These are phyloP conservation scores for Scedosporium boydii DNA, from an alignment of 2,329 filamentous ascomycete genomes.

Conservation along the genomic window DNA sequence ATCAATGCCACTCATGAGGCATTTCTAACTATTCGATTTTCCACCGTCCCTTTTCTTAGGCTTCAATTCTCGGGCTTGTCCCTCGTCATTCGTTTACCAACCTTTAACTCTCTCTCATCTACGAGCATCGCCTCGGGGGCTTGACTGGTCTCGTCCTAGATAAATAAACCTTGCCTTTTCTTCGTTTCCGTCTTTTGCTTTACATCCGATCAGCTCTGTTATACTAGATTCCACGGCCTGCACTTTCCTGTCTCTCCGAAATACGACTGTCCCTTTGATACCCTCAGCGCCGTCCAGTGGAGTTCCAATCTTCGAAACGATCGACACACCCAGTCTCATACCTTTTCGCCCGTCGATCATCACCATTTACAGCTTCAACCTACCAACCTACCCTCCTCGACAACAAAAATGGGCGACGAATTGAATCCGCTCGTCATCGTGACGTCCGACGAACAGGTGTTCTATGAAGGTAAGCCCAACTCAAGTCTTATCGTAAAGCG, in stretches of 20 bases:
- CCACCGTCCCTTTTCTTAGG: neutral
- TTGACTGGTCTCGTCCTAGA: slow-evolving; percentile 8
- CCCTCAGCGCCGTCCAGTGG: slow-evolving; percentile 5
- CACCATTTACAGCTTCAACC: neutral
- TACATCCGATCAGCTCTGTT: slow-evolving; percentile 10
- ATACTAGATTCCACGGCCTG: slow-evolving; percentile 4
- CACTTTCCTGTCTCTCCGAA: neutral
- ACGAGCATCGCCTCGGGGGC: slow-evolving; percentile 8
- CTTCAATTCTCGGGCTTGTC: slow-evolving; percentile 6
- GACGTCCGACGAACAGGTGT: slow-evolving; percentile 10
- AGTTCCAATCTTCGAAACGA: slow-evolving; percentile 5
- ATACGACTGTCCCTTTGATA: slow-evolving; percentile 9
- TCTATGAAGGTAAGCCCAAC: slow-evolving; percentile 8
- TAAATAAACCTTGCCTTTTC: slow-evolving; percentile 6
- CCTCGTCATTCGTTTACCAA: slow-evolving; percentile 11
- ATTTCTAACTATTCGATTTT: neutral
- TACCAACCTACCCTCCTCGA: neutral
- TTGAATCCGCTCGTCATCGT: slow-evolving; percentile 10
- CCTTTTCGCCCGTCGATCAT: slow-evolving; percentile 1
- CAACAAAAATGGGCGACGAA: slow-evolving; percentile 6
- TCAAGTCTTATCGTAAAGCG: neutral
- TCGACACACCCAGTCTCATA: slow-evolving; percentile 1
- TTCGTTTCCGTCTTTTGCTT: slow-evolving; percentile 8
- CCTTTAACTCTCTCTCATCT: slow-evolving; percentile 11
- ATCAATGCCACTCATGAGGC: neutral